Evolutionary conservation across 371 early-diverging fungal genomes (phyloP), one percentile per base, ranked within the genome.

Genomic region (Haplosporangium sp.): DNA sequence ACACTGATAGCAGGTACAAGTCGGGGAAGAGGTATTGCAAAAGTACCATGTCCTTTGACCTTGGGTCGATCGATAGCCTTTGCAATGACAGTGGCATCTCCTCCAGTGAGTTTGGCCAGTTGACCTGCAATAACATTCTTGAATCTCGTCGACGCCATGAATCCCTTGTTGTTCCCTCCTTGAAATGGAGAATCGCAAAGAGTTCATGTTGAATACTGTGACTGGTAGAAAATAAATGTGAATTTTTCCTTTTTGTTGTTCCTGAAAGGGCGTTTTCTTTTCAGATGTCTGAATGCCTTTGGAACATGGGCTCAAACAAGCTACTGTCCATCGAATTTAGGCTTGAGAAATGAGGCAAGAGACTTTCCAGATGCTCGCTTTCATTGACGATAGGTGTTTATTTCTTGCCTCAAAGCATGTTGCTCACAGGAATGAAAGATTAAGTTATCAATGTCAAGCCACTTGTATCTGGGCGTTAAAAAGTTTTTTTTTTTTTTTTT

Each of bases 121-220:
- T 86, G 85, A 39, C 77, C 71, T 1, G 86, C 86, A 66, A 89
- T 88, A 13, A 85, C 86, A 47, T 79, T 79, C 74, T 84, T 82
- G 76, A 88, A 87, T 48, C 71, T 74, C 45, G 82, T 64, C 20
- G 74, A 83, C 27, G 85, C 75, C 83, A 83, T 83, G 55, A 55
- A 55, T 55, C 52, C 34, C 35, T 55, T 35, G 55, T 34, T 55
- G 55, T 55, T 55, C 34, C 55, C 17, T 9, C 34, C 4, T 50
- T 50, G 50, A n/a, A 50, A 50, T 50, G 15, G n/a, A 50, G 4
- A 15, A 50, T 45, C 45, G 50, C 50, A 19, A 44, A 27, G 27
- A 27, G 27, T 27, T 27, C 27, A 27, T 27, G 27, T 27, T 27
- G 27, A 27, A 27, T 27, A 27, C 27, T 27, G 27, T 50, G 50